Percentiles rank a stretch among this genome's conserved stretches.
Conservation (phyloP, 495 filamentous ascomycete genomes). For the Penicilliopsis zonata region DNA sequence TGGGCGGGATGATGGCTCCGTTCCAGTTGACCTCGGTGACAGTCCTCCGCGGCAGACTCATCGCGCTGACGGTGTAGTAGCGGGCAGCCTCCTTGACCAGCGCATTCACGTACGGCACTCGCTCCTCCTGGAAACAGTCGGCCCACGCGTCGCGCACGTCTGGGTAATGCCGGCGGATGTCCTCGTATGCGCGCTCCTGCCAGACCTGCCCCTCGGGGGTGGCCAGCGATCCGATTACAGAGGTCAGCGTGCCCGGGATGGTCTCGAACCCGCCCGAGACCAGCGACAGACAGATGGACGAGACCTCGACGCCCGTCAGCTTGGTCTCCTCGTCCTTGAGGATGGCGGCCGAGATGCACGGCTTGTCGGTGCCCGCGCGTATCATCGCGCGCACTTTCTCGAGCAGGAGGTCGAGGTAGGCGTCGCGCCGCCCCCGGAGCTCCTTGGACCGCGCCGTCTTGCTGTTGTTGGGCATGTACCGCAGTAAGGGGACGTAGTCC, state of each 20-base stretch:
- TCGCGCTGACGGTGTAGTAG: conserved; percentile 47
- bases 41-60: conserved; percentile 48
- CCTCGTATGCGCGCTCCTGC: conserved; percentile 40
- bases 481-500: conserved; percentile 35
- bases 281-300: conserved; percentile 36
- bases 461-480: conserved; percentile 36
- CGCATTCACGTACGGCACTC: conserved; percentile 34
- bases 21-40: conserved; percentile 49
- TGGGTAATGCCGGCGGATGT: conserved; percentile 38
- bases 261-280: conserved; percentile 45
- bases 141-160: conserved; percentile 37
- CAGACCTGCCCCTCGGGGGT: conserved; percentile 34
- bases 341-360: conserved; percentile 38
- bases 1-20: conserved; percentile 41
- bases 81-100: conserved; percentile 44
- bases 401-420: conserved; percentile 32
- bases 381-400: conserved; percentile 36
- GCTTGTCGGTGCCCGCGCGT: conserved; percentile 41
- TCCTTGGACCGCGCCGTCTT: conserved; percentile 34
- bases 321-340: conserved; percentile 39
- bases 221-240: conserved; percentile 33
- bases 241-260: conserved; percentile 37
- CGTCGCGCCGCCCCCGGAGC: conserved; percentile 30
- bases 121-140: conserved; percentile 32
- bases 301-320: conserved; percentile 35